Percentiles rank a stretch among this genome's conserved stretches.
These are phyloP conservation scores for Luffa aegyptiaca DNA, from an alignment of 306 rosid genomes.

Conservation along the genomic window DNA sequence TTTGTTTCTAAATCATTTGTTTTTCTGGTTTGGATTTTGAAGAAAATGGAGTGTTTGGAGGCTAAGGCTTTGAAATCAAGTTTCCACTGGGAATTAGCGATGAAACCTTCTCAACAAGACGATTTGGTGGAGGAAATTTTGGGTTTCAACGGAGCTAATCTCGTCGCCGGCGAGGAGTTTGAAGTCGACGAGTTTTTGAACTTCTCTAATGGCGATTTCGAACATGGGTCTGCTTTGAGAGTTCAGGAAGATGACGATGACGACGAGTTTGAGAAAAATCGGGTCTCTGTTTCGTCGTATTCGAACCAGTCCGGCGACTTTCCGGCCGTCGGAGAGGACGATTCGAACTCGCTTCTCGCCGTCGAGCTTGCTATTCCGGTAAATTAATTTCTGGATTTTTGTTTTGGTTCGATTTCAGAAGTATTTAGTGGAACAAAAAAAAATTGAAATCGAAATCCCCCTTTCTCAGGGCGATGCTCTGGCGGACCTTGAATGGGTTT, in stretches of 20 bases:
- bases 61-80: slow-evolving; percentile 73
- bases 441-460: not conserved
- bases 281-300: slow-evolving; percentile 34
- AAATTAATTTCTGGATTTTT: slow-evolving; percentile 9
- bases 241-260: slow-evolving; percentile 20
- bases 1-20: not conserved
- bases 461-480: slow-evolving; percentile 55
- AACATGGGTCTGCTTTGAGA: slow-evolving; percentile 21
- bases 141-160: slow-evolving; percentile 22
- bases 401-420: not conserved
- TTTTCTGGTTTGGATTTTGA: slow-evolving; percentile 19
- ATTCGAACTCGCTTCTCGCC: slow-evolving; percentile 36
- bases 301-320: slow-evolving; percentile 15
- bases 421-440: not conserved
- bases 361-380: slow-evolving; percentile 71
- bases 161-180: slow-evolving; percentile 55
- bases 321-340: slow-evolving; percentile 21
- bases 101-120: slow-evolving; percentile 28
- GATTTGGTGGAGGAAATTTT: slow-evolving; percentile 29
- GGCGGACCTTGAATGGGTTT: slow-evolving; percentile 87
- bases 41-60: slow-evolving; percentile 53
- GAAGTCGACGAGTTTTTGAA: slow-evolving; percentile 69
- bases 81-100: slow-evolving; percentile 38
- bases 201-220: slow-evolving; percentile 51
- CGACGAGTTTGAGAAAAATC: slow-evolving; percentile 20